These are phyloP conservation scores for Dothideomycetes sp. DNA, from an alignment of 2,329 filamentous ascomycete genomes.

Conservation along the genomic window DNA sequence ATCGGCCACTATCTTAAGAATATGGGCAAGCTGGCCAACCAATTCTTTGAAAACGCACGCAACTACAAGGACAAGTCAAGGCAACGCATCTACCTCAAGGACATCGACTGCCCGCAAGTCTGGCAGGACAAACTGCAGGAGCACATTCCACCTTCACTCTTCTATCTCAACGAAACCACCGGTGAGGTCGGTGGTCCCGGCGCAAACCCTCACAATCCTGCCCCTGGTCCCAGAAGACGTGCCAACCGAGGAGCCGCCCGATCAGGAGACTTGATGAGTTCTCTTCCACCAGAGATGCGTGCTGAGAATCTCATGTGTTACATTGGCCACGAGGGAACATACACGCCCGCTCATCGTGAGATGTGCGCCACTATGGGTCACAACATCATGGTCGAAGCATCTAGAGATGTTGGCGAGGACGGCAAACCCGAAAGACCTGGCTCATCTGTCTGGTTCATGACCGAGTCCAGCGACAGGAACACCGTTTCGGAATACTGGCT, in stretches of 20 bases:
- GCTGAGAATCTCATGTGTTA: slow-evolving; percentile 98
- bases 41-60: slow-evolving; percentile 57
- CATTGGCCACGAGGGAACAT: slow-evolving; percentile 93
- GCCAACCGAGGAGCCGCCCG: slow-evolving; percentile 54
- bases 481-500: slow-evolving; percentile 89
- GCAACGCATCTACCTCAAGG: slow-evolving; percentile 89
- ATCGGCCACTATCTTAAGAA: slow-evolving; percentile 85
- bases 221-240: slow-evolving; percentile 33
- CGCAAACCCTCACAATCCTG: slow-evolving; percentile 39
- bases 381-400: slow-evolving; percentile 97
- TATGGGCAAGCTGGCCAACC: slow-evolving; percentile 73
- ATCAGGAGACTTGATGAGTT: slow-evolving; percentile 91
- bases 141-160: slow-evolving; percentile 70
- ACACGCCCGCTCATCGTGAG: slow-evolving; percentile 87
- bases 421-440: slow-evolving; percentile 67
- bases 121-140: slow-evolving; percentile 76
- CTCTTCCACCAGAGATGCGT: slow-evolving; percentile 74
- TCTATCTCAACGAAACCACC: slow-evolving; percentile 80
- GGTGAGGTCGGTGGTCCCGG: slow-evolving; percentile 48
- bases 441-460: slow-evolving; percentile 98
- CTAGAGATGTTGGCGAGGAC: slow-evolving; percentile 51
- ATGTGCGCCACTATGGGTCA: slow-evolving; percentile 96
- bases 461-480: slow-evolving; percentile 83
- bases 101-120: slow-evolving; percentile 84
- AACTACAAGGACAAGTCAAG: slow-evolving; percentile 71